A percentile compares a stretch with the other conserved stretches of the same genome.
Conservation (phyloP, 2,329 filamentous ascomycete species). For the Aaosphaeria pasadenensis region DNA sequence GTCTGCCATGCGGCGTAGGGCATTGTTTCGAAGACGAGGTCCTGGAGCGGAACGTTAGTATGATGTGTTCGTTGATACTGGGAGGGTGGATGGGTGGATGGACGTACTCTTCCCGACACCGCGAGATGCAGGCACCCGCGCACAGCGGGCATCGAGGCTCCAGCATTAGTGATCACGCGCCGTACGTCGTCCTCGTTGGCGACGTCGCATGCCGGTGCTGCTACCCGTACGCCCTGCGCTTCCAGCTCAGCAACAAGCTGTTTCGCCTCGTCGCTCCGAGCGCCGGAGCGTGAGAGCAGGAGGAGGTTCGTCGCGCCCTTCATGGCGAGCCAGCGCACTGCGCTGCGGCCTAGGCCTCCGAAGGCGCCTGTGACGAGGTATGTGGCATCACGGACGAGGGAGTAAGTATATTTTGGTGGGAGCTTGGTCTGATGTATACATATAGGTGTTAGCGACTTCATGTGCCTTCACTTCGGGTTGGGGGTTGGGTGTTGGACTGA, state of each 20-base stretch:
- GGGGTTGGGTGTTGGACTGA: not conserved
- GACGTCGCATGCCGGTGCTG: not conserved
- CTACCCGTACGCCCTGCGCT: not conserved
- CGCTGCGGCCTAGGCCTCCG: conserved; percentile 1
- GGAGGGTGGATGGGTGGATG: not conserved
- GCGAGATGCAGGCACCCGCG: conserved; percentile 16
- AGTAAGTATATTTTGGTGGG: too few species aligned
- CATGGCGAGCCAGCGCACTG: conserved; percentile 1
- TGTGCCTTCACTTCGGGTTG: conserved; percentile 4
- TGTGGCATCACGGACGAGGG: not conserved
- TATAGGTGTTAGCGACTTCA: too few species aligned
- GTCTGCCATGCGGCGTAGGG: not conserved
- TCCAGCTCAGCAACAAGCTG: not conserved
- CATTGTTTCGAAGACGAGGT: not conserved
- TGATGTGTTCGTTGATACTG: not conserved
- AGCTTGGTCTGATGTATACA: too few species aligned
- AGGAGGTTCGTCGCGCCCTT: conserved; percentile 2
- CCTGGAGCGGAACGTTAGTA: not conserved
- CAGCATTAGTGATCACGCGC: not conserved
- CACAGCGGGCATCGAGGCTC: conserved; percentile 13
- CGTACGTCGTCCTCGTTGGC: not conserved
- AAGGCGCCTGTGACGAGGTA: conserved; percentile 2
- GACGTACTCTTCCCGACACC: not conserved
- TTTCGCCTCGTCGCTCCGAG: not conserved
- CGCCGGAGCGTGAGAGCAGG: conserved; percentile 2